Percentiles rank a stretch among this genome's conserved stretches.
These are phyloP conservation scores for Lumnitzera littorea DNA, from an alignment of 345 rosid species.

Conservation along the genomic window DNA sequence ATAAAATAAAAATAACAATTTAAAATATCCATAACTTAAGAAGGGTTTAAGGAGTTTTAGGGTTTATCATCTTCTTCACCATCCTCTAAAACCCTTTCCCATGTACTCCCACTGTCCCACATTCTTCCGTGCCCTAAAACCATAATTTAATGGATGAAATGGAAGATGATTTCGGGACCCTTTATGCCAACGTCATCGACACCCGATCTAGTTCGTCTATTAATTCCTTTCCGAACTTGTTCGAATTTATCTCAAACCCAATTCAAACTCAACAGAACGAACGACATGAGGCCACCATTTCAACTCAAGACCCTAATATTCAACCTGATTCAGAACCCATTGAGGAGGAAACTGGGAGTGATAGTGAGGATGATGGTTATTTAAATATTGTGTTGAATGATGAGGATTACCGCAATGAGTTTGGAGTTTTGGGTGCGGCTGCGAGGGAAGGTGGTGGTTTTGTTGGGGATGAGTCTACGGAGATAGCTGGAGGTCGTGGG, in stretches of 20 bases:
- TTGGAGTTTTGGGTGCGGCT: conserved; percentile 5
- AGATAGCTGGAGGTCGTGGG: neutral
- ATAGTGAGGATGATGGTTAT: conserved; percentile 46
- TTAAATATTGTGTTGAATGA: conserved; percentile 60
- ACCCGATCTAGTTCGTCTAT: conserved; percentile 23
- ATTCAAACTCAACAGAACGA: conserved; percentile 13
- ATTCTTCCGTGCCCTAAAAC: too few relatives aligned
- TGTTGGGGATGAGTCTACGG: conserved; percentile 8
- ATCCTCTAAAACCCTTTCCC: too few relatives aligned
- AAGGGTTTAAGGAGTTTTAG: too few relatives aligned
- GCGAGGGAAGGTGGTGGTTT: conserved; percentile 9
- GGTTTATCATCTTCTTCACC: too few relatives aligned
- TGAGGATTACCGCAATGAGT: conserved; percentile 26
- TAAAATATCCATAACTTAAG: too few relatives aligned
- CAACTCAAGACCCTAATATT: neutral
- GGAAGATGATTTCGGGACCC: conserved; percentile 56
- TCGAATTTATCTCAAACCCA: neutral
- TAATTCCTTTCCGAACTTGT: conserved; percentile 6
- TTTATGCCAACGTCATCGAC: conserved; percentile 46
- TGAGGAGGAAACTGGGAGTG: conserved; percentile 29
- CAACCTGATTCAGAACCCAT: conserved; percentile 12
- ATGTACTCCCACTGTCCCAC: too few relatives aligned
- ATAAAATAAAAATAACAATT: too few relatives aligned
- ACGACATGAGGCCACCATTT: neutral
- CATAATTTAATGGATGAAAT: conserved; percentile 27